A percentile compares a stretch with the other conserved stretches of the same genome.
Conservation (phyloP, 768 basidiomycete genomes). For the Candolleomyces eurysporus region DNA sequence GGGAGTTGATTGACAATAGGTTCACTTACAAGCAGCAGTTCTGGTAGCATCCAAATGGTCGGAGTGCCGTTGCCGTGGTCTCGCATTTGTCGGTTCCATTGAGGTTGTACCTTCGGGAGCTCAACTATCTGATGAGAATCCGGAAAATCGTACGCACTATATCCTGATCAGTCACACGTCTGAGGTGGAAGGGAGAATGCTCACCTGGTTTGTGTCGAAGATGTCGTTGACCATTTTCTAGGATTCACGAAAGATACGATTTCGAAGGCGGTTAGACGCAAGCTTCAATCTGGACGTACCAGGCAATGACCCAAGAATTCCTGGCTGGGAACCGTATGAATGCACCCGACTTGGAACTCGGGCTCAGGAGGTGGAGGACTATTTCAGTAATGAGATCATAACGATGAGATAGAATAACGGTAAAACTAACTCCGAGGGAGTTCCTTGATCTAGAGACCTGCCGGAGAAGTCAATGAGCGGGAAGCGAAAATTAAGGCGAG, state of each 20-base stretch:
- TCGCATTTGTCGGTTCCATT: conserved; percentile 3
- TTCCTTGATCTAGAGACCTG: not conserved
- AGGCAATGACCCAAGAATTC: not conserved
- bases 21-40: not conserved
- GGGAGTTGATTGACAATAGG: not conserved
- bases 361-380: not conserved
- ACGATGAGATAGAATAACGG: not conserved
- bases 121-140: too few relatives aligned
- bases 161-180: not conserved
- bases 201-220: conserved; percentile 3
- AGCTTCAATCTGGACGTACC: not conserved
- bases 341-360: not conserved
- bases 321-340: not conserved
- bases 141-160: not conserved
- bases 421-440: not conserved
- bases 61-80: not conserved
- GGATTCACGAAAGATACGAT: not conserved
- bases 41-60: not conserved
- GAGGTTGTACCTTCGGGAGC: not conserved
- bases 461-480: not conserved
- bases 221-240: conserved; percentile 5
- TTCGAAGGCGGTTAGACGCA: too few relatives aligned
- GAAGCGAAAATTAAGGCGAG: not conserved
- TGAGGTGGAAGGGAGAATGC: not conserved
- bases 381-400: not conserved